A percentile compares a stretch with the other conserved stretches of the same genome.
Conservation (phyloP, 768 basidiomycete species). For the Boletus rex-veris region DNA sequence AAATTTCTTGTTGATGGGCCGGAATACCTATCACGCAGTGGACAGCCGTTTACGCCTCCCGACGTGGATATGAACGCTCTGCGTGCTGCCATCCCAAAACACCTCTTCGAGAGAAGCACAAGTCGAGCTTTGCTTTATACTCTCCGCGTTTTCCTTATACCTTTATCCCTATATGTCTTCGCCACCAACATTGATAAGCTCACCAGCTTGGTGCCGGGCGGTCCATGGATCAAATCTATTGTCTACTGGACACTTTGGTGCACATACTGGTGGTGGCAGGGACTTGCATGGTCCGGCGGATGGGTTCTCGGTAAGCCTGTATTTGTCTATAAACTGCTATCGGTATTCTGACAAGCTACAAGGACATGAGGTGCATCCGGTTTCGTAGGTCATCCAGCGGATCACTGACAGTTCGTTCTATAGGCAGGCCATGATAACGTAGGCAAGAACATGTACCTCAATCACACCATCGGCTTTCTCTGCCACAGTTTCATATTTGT, state of each 20-base stretch:
- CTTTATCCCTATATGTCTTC: background rate
- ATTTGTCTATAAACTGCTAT: background rate
- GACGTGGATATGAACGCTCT: background rate
- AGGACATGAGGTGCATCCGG: background rate
- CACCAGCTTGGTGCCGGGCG: background rate
- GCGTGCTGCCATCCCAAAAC: background rate
- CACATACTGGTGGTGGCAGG: constrained; percentile 1
- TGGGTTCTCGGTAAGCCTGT: background rate
- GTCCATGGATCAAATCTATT: background rate
- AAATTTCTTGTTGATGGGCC: background rate
- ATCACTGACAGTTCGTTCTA: background rate
- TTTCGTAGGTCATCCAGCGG: background rate
- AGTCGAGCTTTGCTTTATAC: background rate
- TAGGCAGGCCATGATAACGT: background rate
- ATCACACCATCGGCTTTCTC: background rate
- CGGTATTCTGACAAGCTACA: background rate
- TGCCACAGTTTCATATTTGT: background rate
- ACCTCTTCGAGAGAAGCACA: background rate
- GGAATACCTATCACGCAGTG: background rate
- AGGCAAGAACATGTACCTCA: background rate
- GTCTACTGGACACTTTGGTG: background rate
- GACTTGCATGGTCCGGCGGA: background rate
- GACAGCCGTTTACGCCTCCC: background rate
- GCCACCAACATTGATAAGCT: background rate
- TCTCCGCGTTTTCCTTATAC: background rate